A percentile compares a stretch with the other conserved stretches of the same genome.
These are phyloP conservation scores for Penicillium goetzii DNA, from an alignment of 495 filamentous ascomycete genomes.

Conservation along the genomic window DNA sequence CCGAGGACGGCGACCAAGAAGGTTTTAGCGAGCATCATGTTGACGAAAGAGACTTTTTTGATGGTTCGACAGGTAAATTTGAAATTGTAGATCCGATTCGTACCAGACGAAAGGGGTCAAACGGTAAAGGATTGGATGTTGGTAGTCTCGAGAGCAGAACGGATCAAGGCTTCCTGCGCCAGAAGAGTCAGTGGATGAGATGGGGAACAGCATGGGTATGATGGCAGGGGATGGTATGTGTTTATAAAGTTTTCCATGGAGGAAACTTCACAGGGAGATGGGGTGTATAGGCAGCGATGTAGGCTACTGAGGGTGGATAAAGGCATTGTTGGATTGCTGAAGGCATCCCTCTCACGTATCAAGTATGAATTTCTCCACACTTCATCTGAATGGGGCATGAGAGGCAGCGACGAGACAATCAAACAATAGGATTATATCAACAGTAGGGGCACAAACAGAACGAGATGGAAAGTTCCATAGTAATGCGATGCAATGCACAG, in stretches of 20 bases:
- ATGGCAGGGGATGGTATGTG: not conserved
- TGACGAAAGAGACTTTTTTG: conserved; percentile 21
- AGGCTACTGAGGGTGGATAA: not conserved
- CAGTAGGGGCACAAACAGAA: not conserved
- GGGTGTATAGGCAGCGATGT: conserved; percentile 6
- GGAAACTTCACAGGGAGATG: not conserved
- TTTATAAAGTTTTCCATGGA: not conserved
- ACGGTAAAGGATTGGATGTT: conserved; percentile 29
- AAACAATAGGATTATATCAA: conserved; percentile 1
- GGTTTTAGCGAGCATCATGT: conserved; percentile 48
- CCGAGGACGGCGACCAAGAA: conserved; percentile 51
- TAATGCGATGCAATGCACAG: conserved; percentile 1
- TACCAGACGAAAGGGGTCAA: conserved; percentile 48
- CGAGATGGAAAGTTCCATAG: not conserved
- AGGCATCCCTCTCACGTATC: not conserved
- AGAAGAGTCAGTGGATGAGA: conserved; percentile 16
- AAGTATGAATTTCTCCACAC: not conserved
- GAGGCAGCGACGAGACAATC: conserved; percentile 5
- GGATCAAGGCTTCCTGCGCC: conserved; percentile 20
- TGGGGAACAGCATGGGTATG: not conserved
- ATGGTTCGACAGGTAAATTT: conserved; percentile 32
- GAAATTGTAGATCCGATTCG: conserved; percentile 36
- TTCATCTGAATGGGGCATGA: conserved; percentile 4
- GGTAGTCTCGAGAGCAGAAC: conserved; percentile 22
- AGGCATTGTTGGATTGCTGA: conserved; percentile 10